Evolutionary conservation across 345 rosid genomes (phyloP), one percentile per base, ranked within the genome.

Genomic region (Laguncularia racemosa): DNA sequence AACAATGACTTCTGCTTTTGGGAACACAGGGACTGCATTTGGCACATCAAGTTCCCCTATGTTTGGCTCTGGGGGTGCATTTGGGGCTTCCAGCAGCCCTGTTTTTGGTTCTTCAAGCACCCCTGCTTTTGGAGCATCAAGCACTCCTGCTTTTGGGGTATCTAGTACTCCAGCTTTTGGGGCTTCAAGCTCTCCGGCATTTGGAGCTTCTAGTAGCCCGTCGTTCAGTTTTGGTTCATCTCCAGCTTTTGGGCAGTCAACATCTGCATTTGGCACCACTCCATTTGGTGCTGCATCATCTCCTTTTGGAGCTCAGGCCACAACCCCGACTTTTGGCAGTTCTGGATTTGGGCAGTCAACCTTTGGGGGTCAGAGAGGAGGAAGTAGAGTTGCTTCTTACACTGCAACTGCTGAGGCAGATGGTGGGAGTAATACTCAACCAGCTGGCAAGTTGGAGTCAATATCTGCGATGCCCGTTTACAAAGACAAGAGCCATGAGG

Each of bases 391-490:
- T n/a, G 70, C 79, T 56, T 63, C 91, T 40, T 95, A 81, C 67
- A 50, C 81, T 23, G 67, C 82, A 64, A 95, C 95, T 59, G 40
- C 72, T 28, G 97, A 90, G 50, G 45, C 85, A 44, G 99, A 88
- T 14, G 16, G 65, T 48, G 72, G 70, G 44, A 68, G 53, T 69
- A 74, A 78, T 58, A 54, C 72, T 16, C 85, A 78, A 74, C 75
- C 90, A 40, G 76, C 81, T 69, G 96, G 81, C 50, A 93, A 80
- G 80, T 71, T 95, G 55, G 83, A 68, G 62, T 95, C 99, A 16
- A 85, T 95, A 75, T 82, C 95, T 20, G 96, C 96, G 46, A 88
- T 88, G 99, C 58, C 88, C 61, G 77, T 56, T 46, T 75, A 90
- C 71, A 82, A 74, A 64, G 85, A 80, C 40, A 88, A 88, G 76